Base-by-base conservation (phyloP, 768 basidiomycete species). In the Stropharia rugosoannulata region DNA sequence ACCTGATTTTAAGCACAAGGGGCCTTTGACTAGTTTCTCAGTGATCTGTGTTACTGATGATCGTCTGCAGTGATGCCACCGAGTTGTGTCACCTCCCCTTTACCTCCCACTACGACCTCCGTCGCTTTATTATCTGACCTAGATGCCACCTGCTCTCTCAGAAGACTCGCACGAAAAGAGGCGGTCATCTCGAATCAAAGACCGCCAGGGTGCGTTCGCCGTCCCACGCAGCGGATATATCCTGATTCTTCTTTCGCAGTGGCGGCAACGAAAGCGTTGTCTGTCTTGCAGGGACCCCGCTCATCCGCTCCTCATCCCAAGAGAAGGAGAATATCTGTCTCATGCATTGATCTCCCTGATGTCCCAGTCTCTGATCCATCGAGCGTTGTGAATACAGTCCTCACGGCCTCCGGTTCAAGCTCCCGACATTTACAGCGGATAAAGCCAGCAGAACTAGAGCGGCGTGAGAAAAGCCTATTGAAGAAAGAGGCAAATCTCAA, bases 401-500 rank as follows among this genome's bases (percentile, higher is more conserved):
- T 50, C 39, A 50, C 49, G 49, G 45, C 62, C 51, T 63, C 67
- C 59, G 64, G 54, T 46, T 62, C 69, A 58, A 65, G 68, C 59
- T 66, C 62, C 56, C 66, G 73, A 60, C 70, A 75, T 68, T 76
- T 74, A 9, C 67, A 67, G 51, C 73, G 73, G 63, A 75, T 75
- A 62, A 71, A 73, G 18, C 68, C 71, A 13, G 56, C 69, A 22
- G 78, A 78, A 52, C 70, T 78, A 32, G 60, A 73, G 44, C 59
- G 70, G 66, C 69, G 75, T 55, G 73, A 76, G 61, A 64, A 69
- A 48, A 62, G 68, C 4, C 64, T 79, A 49, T 42, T 71, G 37
- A 48, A 67, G 51, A 70, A 72, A 49, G 79, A 81, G 59, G 64
- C 71, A 51, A 77, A 80, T 29, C 73, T 74, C 54, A 69, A 70